Evolutionary conservation across 208 protist genomes (phyloP), one percentile per base, ranked within the genome.

Genomic region (Wallacemonas sp.): DNA sequence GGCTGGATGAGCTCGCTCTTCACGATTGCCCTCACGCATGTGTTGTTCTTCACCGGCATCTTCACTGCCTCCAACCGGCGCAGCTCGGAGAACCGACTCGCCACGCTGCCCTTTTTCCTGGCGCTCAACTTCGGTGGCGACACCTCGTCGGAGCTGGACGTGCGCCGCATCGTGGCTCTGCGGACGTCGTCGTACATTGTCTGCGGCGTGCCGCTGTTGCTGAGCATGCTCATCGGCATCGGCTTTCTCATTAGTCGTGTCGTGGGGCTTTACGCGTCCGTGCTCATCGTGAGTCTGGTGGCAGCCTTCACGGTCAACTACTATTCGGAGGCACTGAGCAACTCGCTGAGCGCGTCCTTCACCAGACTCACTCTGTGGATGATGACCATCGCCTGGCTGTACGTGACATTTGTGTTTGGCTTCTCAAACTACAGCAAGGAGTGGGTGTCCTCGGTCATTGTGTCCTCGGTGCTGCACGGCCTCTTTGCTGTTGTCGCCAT

Each of bases 211-310:
- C 82, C 82, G 26, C 46, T 89, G n/a, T 29, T 55, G 44, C 23
- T 90, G 41, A 89, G 77, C 64, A 65, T 89, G 52, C 67, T 93
- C 12, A 39, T 89, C 28, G 87, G 87, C 22, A 79, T 86, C 41
- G 77, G 61, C 49, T 93, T 91, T 64, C 67, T 93, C 22, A 81
- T 91, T 46, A 91, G 84, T 65, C 76, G 72, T 41, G 74, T 78
- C 22, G 70, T 91, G 38, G 57, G 55, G 5, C 69, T 91, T 26
- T 82, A 78, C 57, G 71, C 77, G 12, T 76, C 49, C 38, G 79
- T 74, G 14, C 59, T 85, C 16, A 54, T 42, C 0, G 66, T 62
- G 16, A 28, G 79, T 28, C 41, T 89, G 25, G 57, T 66, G n/a
- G 73, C 77, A 22, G 81, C 76, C 39, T 89, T 82, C 46, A 65